phyloP scores from a whole-genome alignment of 2,329 filamentous ascomycete genomes.

The Fusarium domesticum region DNA sequence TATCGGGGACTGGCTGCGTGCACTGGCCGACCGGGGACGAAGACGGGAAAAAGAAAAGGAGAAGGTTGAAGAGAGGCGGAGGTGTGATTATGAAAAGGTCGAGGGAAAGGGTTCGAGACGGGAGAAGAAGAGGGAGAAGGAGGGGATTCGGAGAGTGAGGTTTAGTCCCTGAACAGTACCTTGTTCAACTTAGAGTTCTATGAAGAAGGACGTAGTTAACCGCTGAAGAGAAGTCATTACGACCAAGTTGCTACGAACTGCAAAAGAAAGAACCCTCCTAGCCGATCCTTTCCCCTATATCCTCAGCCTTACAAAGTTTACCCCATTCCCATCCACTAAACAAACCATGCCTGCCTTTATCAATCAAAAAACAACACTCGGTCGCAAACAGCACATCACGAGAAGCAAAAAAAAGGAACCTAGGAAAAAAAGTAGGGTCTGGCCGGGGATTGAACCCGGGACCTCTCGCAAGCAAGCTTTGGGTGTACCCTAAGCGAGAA shows the following conservation, averaged over 20 bases:
- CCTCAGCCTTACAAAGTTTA: no score
- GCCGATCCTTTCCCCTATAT: no score
- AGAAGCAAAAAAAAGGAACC: neutral
- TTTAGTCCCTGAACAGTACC: neutral
- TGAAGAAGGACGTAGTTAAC: no score
- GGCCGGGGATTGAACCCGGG: slow-evolving; percentile 47
- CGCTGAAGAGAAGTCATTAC: no score
- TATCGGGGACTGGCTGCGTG: slow-evolving; percentile 15
- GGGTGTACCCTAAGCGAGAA: slow-evolving; percentile 63
- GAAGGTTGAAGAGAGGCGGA: slow-evolving; percentile 1
- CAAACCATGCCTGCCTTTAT: neutral
- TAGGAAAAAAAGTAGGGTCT: slow-evolving; percentile 31
- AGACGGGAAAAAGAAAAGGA: slow-evolving; percentile 1
- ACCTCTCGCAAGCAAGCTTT: slow-evolving; percentile 42
- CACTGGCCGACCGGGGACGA: slow-evolving; percentile 4
- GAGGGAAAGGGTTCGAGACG: slow-evolving; percentile 4
- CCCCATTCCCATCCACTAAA: no score
- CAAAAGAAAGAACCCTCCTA: neutral
- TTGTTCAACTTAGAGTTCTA: no score
- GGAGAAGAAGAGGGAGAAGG: neutral
- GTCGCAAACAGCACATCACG: neutral
- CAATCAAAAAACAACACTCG: neutral
- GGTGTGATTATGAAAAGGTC: neutral
- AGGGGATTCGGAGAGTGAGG: neutral
- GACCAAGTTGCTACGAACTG: no score